Evolutionary conservation across 352 stramenopile species (phyloP).

Genomic region (Globisporangium splendens): DNA sequence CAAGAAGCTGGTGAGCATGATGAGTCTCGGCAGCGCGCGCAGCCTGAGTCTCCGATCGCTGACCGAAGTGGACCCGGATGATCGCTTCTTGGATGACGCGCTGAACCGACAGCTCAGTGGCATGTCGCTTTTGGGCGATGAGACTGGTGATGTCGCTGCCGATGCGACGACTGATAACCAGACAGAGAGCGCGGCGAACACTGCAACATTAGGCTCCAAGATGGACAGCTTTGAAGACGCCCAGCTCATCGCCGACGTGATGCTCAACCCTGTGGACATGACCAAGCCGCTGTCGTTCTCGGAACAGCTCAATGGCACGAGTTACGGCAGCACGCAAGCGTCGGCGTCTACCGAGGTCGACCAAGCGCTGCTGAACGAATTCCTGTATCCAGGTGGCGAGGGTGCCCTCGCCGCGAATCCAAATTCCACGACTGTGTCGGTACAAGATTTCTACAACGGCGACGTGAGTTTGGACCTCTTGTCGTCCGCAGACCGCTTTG

Average conservation of each 20-base stretch:
- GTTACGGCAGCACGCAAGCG: slow-evolving; percentile 23
- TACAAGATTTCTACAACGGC: slow-evolving; percentile 54
- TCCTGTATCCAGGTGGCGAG: slow-evolving; percentile 31
- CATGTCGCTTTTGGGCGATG: slow-evolving; percentile 30
- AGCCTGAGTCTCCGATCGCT: slow-evolving; percentile 51
- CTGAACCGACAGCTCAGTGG: slow-evolving; percentile 46
- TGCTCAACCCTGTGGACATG: slow-evolving; percentile 27
- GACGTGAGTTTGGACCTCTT: slow-evolving; percentile 40
- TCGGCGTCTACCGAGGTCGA: slow-evolving; percentile 12
- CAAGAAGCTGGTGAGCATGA: slow-evolving; percentile 34
- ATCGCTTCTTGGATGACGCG: slow-evolving; percentile 43
- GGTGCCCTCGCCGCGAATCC: slow-evolving; percentile 1
- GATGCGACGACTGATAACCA: slow-evolving; percentile 6
- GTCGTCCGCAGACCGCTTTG: slow-evolving; percentile 41
- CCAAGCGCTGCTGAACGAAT: slow-evolving; percentile 29
- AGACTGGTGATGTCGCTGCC: not conserved
- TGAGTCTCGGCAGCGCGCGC: slow-evolving; percentile 54
- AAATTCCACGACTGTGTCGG: slow-evolving; percentile 37
- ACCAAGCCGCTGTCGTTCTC: slow-evolving; percentile 24
- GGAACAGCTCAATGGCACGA: slow-evolving; percentile 36
- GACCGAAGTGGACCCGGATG: slow-evolving; percentile 43
- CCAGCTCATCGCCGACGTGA: slow-evolving; percentile 27
- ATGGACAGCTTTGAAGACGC: slow-evolving; percentile 25
- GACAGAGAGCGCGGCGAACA: not conserved
- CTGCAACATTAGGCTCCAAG: slow-evolving; percentile 13